A percentile compares a stretch with the other conserved stretches of the same genome.
Evolutionary conservation across 306 rosid genomes (phyloP).

Genomic region (Carpinus viminea): DNA sequence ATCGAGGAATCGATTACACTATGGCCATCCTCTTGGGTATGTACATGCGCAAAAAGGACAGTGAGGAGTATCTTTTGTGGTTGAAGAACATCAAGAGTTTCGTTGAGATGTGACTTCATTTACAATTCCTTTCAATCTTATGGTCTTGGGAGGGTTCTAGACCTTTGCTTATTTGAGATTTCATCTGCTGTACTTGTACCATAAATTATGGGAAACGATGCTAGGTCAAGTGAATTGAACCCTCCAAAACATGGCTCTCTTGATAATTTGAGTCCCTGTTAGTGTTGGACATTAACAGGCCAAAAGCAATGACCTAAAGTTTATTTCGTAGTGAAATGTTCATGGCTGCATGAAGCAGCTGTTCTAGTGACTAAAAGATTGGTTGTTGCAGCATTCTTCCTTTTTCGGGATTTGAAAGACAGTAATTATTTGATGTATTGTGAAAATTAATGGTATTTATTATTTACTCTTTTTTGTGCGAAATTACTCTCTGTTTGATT

Average conservation of each 20-base stretch:
- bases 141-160: background rate
- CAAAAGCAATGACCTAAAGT: background rate
- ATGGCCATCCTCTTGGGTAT: slow-evolving; percentile 59
- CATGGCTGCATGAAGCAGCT: background rate
- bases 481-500: no score
- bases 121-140: background rate
- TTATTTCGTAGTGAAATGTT: background rate
- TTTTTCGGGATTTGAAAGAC: background rate
- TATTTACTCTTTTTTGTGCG: no score
- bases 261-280: background rate
- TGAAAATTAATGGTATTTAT: background rate
- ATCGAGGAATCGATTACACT: slow-evolving; percentile 62
- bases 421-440: background rate
- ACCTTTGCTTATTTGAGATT: slow-evolving; percentile 9
- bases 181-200: slow-evolving; percentile 2
- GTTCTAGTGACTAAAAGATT: background rate
- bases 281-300: background rate
- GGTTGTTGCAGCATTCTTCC: background rate
- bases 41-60: slow-evolving; percentile 70
- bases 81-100: slow-evolving; percentile 75
- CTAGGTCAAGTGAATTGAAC: background rate
- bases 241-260: background rate
- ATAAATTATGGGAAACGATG: no score
- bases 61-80: slow-evolving; percentile 70
- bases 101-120: slow-evolving; percentile 52